A percentile compares a stretch with the other conserved stretches of the same genome.
Evolutionary conservation across 768 basidiomycete genomes (phyloP).

Genomic region (Lactarius hengduanensis): DNA sequence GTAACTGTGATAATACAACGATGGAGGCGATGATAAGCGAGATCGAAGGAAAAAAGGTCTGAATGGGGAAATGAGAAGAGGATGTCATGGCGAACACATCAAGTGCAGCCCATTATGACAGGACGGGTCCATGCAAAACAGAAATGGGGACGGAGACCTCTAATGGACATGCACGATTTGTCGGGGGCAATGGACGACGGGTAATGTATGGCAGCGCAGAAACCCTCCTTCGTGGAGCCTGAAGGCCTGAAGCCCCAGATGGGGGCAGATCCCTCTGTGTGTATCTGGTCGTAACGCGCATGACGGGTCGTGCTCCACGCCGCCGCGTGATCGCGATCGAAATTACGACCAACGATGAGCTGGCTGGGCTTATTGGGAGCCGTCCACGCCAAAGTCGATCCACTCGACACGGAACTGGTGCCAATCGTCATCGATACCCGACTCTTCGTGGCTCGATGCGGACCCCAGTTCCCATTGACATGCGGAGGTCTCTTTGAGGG

Average conservation of each 20-base stretch:
- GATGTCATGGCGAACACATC: slow-evolving; percentile 11
- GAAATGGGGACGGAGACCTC: slow-evolving; percentile 4
- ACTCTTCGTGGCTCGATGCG: slow-evolving; percentile 2
- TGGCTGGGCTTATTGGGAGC: background rate
- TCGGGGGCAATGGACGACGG: background rate
- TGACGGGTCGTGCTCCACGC: background rate
- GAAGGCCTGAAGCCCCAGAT: background rate
- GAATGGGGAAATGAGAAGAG: background rate
- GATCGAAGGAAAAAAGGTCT: background rate
- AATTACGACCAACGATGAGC: background rate
- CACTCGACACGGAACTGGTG: slow-evolving; percentile 27
- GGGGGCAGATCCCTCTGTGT: background rate
- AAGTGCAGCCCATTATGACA: slow-evolving; percentile 12
- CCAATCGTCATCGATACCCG: slow-evolving; percentile 19
- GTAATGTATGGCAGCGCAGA: background rate
- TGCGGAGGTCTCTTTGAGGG: slow-evolving; percentile 3
- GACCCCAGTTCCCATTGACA: slow-evolving; percentile 11
- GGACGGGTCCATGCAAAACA: background rate
- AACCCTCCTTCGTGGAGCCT: background rate
- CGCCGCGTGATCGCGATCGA: background rate
- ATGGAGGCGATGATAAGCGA: slow-evolving; percentile 8
- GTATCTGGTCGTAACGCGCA: background rate
- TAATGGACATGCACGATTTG: background rate
- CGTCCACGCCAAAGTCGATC: slow-evolving; percentile 19
- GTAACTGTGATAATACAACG: background rate